Conservation (phyloP, 495 filamentous ascomycete species). For the Extremus antarcticus region DNA sequence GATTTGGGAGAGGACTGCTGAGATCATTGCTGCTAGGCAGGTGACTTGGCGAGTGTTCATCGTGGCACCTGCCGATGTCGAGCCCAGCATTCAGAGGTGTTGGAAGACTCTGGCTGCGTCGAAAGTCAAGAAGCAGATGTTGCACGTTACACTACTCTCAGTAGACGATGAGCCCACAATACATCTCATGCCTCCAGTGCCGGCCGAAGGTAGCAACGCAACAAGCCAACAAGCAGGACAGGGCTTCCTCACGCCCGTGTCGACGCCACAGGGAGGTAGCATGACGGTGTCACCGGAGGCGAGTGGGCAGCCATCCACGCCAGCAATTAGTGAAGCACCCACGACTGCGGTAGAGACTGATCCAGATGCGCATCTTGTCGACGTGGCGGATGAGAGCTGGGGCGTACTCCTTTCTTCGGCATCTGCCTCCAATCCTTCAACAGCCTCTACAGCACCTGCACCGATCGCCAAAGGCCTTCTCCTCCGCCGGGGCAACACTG, state of each 20-base stretch:
- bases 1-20: slow-evolving; percentile 75
- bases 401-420: slow-evolving; percentile 61
- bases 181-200: background rate
- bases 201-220: background rate
- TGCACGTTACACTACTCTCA: slow-evolving; percentile 11
- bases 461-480: slow-evolving; percentile 60
- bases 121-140: slow-evolving; percentile 3
- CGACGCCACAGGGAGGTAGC: slow-evolving; percentile 8
- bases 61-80: slow-evolving; percentile 26
- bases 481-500: slow-evolving; percentile 57
- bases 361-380: slow-evolving; percentile 61
- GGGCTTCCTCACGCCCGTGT: slow-evolving; percentile 11
- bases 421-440: slow-evolving; percentile 32
- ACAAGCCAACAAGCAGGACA: background rate
- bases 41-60: slow-evolving; percentile 75
- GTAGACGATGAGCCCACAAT: slow-evolving; percentile 4
- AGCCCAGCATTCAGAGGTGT: background rate
- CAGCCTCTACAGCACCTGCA: slow-evolving; percentile 53
- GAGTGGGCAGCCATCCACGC: slow-evolving; percentile 40
- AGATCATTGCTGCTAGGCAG: slow-evolving; percentile 57
- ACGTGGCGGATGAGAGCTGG: slow-evolving; percentile 73
- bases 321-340: slow-evolving; percentile 32
- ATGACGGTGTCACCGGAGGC: slow-evolving; percentile 35
- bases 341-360: slow-evolving; percentile 34
- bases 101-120: slow-evolving; percentile 10